Percentiles rank a stretch among this genome's conserved stretches.
Evolutionary conservation across 192 early-diverging fungal genomes (phyloP).

Genomic region (Coemansia asiatica): DNA sequence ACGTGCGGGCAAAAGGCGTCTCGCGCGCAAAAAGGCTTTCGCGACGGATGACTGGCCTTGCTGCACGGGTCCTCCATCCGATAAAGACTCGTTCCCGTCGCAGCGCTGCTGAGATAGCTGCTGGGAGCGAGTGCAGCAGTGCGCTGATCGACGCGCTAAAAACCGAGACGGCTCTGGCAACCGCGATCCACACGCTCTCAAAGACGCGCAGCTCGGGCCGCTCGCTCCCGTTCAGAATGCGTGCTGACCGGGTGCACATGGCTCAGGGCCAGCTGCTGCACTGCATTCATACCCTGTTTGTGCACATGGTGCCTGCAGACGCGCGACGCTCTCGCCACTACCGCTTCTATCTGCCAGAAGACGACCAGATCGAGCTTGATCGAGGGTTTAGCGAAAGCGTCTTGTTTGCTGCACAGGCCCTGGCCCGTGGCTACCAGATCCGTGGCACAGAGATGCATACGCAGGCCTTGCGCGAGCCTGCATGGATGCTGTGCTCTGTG

Average conservation of each 20-base stretch:
- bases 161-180: conserved; percentile 33
- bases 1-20: conserved; percentile 2
- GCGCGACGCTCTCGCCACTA: conserved; percentile 57
- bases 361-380: conserved; percentile 69
- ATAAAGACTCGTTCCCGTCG: background rate
- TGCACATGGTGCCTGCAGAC: conserved; percentile 43
- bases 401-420: conserved; percentile 69
- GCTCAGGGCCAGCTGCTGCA: conserved; percentile 59
- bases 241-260: conserved; percentile 62
- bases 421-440: conserved; percentile 65
- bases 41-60: conserved; percentile 14
- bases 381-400: conserved; percentile 69
- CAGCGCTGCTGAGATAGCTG: background rate
- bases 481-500: conserved; percentile 55
- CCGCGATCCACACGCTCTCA: conserved; percentile 30
- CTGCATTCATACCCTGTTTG: conserved; percentile 57
- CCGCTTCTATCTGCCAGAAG: conserved; percentile 60
- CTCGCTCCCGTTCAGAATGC: conserved; percentile 39
- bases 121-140: background rate
- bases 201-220: conserved; percentile 18
- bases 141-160: conserved; percentile 20
- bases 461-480: conserved; percentile 55
- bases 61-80: conserved; percentile 12
- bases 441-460: conserved; percentile 66
- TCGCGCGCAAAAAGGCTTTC: conserved; percentile 31